Base-by-base conservation (phyloP, 441 rosid species). In the Corymbia calophylla region DNA sequence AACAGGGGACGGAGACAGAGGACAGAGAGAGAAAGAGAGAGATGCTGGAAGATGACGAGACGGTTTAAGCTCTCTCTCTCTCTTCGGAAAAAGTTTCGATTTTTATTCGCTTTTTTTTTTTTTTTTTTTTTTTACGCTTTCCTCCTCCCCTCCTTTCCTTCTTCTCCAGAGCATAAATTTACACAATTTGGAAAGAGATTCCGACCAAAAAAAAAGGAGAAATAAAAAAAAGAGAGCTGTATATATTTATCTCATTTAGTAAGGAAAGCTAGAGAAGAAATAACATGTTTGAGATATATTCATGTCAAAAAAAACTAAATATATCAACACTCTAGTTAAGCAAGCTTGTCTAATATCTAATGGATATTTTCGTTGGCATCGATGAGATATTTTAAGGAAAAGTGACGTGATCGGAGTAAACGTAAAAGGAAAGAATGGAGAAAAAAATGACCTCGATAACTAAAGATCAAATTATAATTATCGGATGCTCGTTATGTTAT, bases 321-420 rank as follows among this genome's bases (percentile, higher is more conserved):
- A 1, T 25, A 10, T 25, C 3, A 5, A 0, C 15, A 0, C n/a
- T 58, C 25, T 10, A 6, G 15, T 58, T 10, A 58, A 6, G n/a
- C 64, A 25, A 64, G 1, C 70, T 64, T n/a, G 9, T 39, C 18
- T n/a, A 29, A 64, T 64, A n/a, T 13, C 15, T 7, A 1, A 64
- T 64, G 35, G 13, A 29, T n/a, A n/a, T 7, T 64, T 64, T 64
- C 18, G 9, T 29, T 4, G 0, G 18, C 6, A 8, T 64, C 8
- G 32, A 14, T 29, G 31, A 29, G 19, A 17, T n/a, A 16, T 17
- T 29, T 29, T 29, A 29, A 29, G n/a, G 16, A 62, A 8, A 29
- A 8, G 9, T 9, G 4, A 62, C 7, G 4, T 32, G 5, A 14
- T 17, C 2, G 4, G 4, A 64, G 70, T 3, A 17, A 64, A 64